phyloP scores from a whole-genome alignment of 2,329 filamentous ascomycete species.

The Epichloe glyceriae region DNA sequence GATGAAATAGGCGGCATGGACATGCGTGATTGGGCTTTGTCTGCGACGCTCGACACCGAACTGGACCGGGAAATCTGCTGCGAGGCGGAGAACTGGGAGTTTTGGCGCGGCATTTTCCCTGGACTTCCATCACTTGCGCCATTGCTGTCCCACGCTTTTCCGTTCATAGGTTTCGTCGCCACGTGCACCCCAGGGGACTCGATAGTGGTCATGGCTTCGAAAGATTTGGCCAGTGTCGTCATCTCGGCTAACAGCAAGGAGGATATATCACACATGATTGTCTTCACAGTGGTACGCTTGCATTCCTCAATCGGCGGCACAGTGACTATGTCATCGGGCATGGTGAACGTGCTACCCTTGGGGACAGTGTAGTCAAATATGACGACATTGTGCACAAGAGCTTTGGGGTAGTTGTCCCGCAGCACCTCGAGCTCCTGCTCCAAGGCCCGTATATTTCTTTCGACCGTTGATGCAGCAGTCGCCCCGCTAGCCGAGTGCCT shows the following conservation, averaged over 20 bases:
- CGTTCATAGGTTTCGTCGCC: conserved; percentile 26
- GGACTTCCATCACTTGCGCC: conserved; percentile 23
- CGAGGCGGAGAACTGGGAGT: conserved; percentile 39
- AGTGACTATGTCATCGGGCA: conserved; percentile 53
- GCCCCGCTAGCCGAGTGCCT: conserved; percentile 37
- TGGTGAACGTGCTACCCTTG: conserved; percentile 34
- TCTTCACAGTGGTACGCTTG: conserved; percentile 68
- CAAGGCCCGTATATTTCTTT: conserved; percentile 45
- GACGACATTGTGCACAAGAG: conserved; percentile 64
- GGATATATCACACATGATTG: conserved; percentile 67
- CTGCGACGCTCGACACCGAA: conserved; percentile 37
- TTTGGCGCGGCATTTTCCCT: conserved; percentile 32
- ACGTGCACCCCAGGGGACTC: conserved; percentile 56
- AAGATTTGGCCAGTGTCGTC: conserved; percentile 58
- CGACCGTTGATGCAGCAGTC: conserved; percentile 34
- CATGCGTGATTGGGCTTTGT: conserved; percentile 58
- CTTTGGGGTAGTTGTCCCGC: conserved; percentile 60
- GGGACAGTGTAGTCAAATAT: conserved; percentile 59
- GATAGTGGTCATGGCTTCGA: conserved; percentile 61
- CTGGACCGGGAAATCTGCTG: conserved; percentile 33
- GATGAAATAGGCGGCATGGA: conserved; percentile 63
- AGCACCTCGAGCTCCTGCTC: conserved; percentile 59
- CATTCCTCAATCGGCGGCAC: conserved; percentile 57
- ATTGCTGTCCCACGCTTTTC: conserved; percentile 23
- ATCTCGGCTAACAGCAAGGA: conserved; percentile 63